phyloP scores from a whole-genome alignment of 306 rosid species.

The Prunus armeniaca region DNA sequence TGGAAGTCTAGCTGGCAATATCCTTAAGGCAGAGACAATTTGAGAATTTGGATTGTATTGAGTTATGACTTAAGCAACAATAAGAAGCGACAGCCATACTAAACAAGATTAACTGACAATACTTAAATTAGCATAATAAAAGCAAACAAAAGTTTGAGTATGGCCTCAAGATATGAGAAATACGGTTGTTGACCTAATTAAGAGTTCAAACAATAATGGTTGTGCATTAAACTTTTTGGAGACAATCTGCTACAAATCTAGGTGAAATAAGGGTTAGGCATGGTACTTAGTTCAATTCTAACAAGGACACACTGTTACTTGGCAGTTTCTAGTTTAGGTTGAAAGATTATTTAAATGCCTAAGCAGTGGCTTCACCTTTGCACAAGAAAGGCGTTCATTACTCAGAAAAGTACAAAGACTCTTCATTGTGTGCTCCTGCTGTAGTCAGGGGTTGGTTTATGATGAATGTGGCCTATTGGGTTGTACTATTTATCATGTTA shows the following conservation, averaged over 20 bases:
- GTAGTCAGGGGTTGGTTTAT: not conserved
- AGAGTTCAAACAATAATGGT: not conserved
- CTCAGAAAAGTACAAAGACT: not conserved
- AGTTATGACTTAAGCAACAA: not conserved
- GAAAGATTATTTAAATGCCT: not conserved
- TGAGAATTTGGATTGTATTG: not conserved
- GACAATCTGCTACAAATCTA: not conserved
- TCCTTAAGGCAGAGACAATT: not conserved
- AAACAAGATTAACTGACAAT: no score
- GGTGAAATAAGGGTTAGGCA: not conserved
- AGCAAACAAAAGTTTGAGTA: not conserved
- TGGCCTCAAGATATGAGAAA: not conserved
- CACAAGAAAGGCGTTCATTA: not conserved
- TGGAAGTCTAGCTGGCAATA: not conserved
- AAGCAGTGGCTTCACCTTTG: not conserved
- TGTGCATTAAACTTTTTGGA: not conserved
- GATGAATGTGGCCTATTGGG: not conserved
- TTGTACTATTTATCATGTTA: not conserved
- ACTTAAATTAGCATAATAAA: not conserved
- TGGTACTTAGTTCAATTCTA: not conserved
- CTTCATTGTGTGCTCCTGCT: not conserved
- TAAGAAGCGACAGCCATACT: not conserved
- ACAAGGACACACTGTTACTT: no score
- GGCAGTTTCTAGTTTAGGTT: not conserved
- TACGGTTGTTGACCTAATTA: not conserved